These are phyloP conservation scores for Termitomyces sp. DNA, from an alignment of 768 basidiomycete species.

Conservation along the genomic window DNA sequence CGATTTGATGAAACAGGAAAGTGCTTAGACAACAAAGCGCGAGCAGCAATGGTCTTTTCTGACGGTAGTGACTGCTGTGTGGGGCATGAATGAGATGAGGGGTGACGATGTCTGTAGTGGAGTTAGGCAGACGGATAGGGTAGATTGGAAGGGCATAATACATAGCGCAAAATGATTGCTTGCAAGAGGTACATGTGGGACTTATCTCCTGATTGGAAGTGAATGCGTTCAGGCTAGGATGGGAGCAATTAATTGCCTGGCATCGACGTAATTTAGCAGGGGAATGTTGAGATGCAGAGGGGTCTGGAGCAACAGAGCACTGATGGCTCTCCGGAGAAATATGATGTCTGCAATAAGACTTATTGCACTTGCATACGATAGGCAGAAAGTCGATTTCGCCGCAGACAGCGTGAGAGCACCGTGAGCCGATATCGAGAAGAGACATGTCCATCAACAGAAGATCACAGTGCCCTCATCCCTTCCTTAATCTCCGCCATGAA, in stretches of 20 bases:
- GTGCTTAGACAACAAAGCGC: slow-evolving; percentile 46
- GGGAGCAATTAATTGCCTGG: slow-evolving; percentile 42
- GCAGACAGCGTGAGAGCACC: slow-evolving; percentile 59
- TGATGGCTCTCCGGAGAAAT: slow-evolving; percentile 52
- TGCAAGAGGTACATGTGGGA: slow-evolving; percentile 47
- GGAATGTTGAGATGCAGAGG: slow-evolving; percentile 5
- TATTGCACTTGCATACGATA: slow-evolving; percentile 58
- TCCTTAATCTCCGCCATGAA: slow-evolving; percentile 49
- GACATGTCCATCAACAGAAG: slow-evolving; percentile 16
- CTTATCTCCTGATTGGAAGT: slow-evolving; percentile 18
- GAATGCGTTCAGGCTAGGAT: slow-evolving; percentile 44
- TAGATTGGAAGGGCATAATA: slow-evolving; percentile 21
- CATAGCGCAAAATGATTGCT: slow-evolving; percentile 58
- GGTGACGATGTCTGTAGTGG: slow-evolving; percentile 56
- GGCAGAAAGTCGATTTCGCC: slow-evolving; percentile 69
- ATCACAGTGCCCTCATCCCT: slow-evolving; percentile 1
- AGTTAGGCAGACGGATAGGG: slow-evolving; percentile 6
- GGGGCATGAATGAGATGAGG: slow-evolving; percentile 53
- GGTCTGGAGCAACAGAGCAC: slow-evolving; percentile 29
- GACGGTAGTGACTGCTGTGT: slow-evolving; percentile 13
- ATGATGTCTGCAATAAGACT: slow-evolving; percentile 61
- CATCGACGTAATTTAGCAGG: slow-evolving; percentile 42
- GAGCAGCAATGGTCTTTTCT: slow-evolving; percentile 41
- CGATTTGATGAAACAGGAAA: slow-evolving; percentile 30
- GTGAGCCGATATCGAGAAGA: slow-evolving; percentile 52